Percentiles rank a stretch among this genome's conserved stretches.
These are phyloP conservation scores for Monosporozyma servazzii DNA, from an alignment of 805 yeast genomes.

Conservation along the genomic window DNA sequence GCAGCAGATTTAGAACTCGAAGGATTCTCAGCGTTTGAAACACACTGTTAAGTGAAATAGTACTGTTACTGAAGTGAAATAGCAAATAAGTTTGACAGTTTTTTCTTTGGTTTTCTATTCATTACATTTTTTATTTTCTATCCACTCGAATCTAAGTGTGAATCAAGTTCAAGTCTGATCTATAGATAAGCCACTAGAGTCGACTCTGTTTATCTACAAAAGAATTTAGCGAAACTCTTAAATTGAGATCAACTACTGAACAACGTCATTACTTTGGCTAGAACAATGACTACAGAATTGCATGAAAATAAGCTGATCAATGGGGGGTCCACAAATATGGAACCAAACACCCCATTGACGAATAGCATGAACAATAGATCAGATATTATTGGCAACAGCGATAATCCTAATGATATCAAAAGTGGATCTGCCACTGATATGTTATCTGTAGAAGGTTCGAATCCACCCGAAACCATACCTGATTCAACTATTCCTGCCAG, in stretches of 20 bases:
- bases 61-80: neutral
- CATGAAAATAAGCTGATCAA: slow-evolving; percentile 10
- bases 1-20: neutral
- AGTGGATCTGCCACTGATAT: neutral
- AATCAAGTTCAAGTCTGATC: neutral
- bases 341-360: neutral
- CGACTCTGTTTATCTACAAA: neutral
- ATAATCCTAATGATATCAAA: neutral
- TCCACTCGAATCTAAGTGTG: neutral
- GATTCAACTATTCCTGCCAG: neutral
- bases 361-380: neutral
- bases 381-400: neutral
- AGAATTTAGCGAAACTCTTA: neutral
- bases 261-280: neutral
- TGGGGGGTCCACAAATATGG: slow-evolving; percentile 1
- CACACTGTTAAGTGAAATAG: neutral
- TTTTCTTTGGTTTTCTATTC: neutral
- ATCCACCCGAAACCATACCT: neutral
- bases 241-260: neutral
- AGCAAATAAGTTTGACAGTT: neutral
- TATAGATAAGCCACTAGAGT: neutral
- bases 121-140: neutral
- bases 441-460: neutral
- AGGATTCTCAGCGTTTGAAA: neutral
- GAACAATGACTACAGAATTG: slow-evolving; percentile 15